These are phyloP conservation scores for Lunularia cruciata DNA, from an alignment of 225 moss, liverwort and hornwort species.

Conservation along the genomic window DNA sequence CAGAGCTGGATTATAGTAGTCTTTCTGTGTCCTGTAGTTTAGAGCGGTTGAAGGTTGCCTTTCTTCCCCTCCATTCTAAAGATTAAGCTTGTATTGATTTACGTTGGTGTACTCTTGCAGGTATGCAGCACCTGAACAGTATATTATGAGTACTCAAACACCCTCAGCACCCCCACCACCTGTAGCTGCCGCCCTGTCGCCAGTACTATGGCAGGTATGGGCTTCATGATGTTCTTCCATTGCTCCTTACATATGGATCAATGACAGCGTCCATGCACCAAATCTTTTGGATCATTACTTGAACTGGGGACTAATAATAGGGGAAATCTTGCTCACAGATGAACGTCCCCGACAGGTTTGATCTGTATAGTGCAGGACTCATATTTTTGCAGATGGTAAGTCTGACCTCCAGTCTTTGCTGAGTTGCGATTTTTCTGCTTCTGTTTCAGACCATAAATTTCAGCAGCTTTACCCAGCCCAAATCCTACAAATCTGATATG, in stretches of 20 bases:
- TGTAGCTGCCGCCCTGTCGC: conserved; percentile 89
- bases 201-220: conserved; percentile 78
- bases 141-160: conserved; percentile 99
- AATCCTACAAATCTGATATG: background rate
- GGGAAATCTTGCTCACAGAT: conserved; percentile 42
- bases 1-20: too few relatives aligned
- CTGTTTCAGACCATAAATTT: background rate
- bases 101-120: too few relatives aligned
- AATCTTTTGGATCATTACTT: background rate
- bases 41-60: too few relatives aligned
- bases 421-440: background rate
- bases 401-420: too few relatives aligned
- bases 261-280: too few relatives aligned
- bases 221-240: background rate
- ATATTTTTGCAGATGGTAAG: conserved; percentile 89
- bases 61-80: too few relatives aligned
- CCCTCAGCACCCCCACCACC: conserved; percentile 89
- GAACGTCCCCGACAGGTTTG: conserved; percentile 98
- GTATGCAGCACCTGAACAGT: conserved; percentile 98
- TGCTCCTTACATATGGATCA: background rate
- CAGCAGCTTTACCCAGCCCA: background rate
- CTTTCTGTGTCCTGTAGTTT: too few relatives aligned
- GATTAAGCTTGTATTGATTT: too few relatives aligned
- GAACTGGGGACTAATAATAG: conserved; percentile 12
- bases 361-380: conserved; percentile 86